Conservation (phyloP, 2,329 filamentous ascomycete genomes). For the Aplosporella prunicola region DNA sequence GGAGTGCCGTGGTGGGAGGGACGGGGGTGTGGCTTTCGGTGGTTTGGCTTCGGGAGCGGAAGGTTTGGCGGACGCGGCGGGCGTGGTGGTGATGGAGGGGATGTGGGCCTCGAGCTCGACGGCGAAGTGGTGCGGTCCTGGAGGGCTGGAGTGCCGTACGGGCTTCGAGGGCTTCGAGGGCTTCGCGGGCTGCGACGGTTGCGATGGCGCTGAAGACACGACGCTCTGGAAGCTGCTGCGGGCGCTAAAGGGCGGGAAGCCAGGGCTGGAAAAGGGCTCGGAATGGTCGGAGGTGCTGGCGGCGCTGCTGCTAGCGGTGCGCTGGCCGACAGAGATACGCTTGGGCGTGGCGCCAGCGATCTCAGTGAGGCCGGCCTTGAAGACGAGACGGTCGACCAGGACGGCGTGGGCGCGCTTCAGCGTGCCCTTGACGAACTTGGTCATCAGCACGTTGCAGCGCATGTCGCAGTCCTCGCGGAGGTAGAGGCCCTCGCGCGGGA, state of each 20-base stretch:
- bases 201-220: background rate
- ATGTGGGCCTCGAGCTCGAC: too few relatives aligned
- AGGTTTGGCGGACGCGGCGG: background rate
- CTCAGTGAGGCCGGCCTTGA: conserved; percentile 4
- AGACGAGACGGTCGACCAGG: conserved; percentile 49
- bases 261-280: background rate
- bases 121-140: too few relatives aligned
- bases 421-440: conserved; percentile 71
- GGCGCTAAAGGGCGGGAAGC: conserved; percentile 2
- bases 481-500: conserved; percentile 62
- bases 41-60: background rate
- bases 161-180: background rate
- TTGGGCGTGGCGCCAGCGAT: conserved; percentile 4
- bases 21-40: background rate
- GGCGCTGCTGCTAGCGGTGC: background rate
- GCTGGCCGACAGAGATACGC: background rate
- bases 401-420: conserved; percentile 64
- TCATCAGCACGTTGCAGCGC: conserved; percentile 68
- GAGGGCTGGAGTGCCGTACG: too few relatives aligned
- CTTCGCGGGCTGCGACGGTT: background rate
- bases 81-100: too few relatives aligned
- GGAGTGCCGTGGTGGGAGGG: too few relatives aligned
- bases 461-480: conserved; percentile 80
- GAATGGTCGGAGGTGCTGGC: background rate
- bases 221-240: background rate